Percentiles rank a stretch among this genome's conserved stretches.
These are phyloP conservation scores for Verticillium nubilum DNA, from an alignment of 2,329 filamentous ascomycete genomes.

Conservation along the genomic window DNA sequence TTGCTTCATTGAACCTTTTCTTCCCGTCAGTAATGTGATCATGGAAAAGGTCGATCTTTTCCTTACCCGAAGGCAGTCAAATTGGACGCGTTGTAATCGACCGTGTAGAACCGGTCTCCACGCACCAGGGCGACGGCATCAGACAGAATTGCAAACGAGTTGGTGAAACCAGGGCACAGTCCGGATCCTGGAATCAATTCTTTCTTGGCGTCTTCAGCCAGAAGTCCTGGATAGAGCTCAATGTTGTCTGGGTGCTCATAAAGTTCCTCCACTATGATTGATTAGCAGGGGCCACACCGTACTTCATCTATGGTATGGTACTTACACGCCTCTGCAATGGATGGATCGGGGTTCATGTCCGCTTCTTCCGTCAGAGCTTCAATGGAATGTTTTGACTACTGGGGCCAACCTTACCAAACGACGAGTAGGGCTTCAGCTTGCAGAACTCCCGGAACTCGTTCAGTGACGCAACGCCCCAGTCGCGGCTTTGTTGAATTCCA, in stretches of 20 bases:
- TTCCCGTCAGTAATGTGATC: neutral
- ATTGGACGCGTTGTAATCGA: slow-evolving; percentile 35
- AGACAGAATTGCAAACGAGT: slow-evolving; percentile 50
- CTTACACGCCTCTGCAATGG: slow-evolving; percentile 35
- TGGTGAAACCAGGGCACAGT: slow-evolving; percentile 46
- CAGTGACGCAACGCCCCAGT: slow-evolving; percentile 55
- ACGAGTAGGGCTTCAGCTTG: slow-evolving; percentile 48
- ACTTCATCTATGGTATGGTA: neutral
- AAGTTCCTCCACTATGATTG: slow-evolving; percentile 45
- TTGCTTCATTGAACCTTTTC: slow-evolving; percentile 15
- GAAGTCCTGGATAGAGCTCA: slow-evolving; percentile 64
- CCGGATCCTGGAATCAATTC: slow-evolving; percentile 45
- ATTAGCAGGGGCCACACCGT: neutral
- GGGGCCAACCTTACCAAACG: slow-evolving; percentile 31
- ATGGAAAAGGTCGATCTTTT: neutral
- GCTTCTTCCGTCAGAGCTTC: neutral
- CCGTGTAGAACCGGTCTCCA: slow-evolving; percentile 53
- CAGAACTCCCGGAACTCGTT: slow-evolving; percentile 64
- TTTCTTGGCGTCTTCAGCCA: slow-evolving; percentile 53
- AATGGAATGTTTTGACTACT: neutral
- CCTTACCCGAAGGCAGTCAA: slow-evolving; percentile 37
- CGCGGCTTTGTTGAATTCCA: slow-evolving; percentile 55
- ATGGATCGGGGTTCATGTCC: slow-evolving; percentile 51
- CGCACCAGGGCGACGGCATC: slow-evolving; percentile 56
- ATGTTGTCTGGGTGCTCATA: slow-evolving; percentile 62